These are phyloP conservation scores for Blattamonas nauphoetae DNA, from an alignment of 78 protist species.

Conservation along the genomic window DNA sequence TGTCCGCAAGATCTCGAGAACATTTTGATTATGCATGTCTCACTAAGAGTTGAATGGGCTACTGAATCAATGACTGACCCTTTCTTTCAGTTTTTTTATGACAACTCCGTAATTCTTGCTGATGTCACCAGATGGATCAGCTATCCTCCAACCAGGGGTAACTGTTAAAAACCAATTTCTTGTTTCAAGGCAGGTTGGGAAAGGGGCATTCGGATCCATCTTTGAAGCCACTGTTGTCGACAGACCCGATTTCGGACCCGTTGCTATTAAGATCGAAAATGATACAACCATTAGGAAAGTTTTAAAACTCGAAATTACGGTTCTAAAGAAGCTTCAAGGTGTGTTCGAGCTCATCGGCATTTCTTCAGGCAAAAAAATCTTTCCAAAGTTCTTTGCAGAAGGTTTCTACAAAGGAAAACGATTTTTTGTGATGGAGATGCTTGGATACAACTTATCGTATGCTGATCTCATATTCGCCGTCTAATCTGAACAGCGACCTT, in stretches of 20 bases:
- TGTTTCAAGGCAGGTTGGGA: conserved; percentile 29
- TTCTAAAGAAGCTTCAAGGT: not conserved
- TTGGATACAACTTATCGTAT: not conserved
- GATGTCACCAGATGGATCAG: too few relatives aligned
- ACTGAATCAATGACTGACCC: too few relatives aligned
- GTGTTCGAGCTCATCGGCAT: not conserved
- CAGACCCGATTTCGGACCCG: not conserved
- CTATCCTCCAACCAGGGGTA: not conserved
- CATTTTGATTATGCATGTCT: too few relatives aligned
- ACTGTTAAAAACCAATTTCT: conserved; percentile 16
- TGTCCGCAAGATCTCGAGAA: too few relatives aligned
- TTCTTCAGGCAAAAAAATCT: not conserved
- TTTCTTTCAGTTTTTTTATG: too few relatives aligned
- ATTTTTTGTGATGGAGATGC: not conserved
- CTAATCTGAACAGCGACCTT: not conserved
- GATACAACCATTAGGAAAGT: not conserved
- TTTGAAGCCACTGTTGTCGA: not conserved
- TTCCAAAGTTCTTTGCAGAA: not conserved
- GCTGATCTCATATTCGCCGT: not conserved
- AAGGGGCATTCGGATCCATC: conserved; percentile 32
- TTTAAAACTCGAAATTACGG: not conserved
- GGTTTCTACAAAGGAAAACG: not conserved
- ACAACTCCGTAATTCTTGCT: too few relatives aligned
- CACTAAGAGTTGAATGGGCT: too few relatives aligned
- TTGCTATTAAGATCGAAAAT: not conserved